Conservation (phyloP, 768 basidiomycete genomes). For the Podaxis sp. region DNA sequence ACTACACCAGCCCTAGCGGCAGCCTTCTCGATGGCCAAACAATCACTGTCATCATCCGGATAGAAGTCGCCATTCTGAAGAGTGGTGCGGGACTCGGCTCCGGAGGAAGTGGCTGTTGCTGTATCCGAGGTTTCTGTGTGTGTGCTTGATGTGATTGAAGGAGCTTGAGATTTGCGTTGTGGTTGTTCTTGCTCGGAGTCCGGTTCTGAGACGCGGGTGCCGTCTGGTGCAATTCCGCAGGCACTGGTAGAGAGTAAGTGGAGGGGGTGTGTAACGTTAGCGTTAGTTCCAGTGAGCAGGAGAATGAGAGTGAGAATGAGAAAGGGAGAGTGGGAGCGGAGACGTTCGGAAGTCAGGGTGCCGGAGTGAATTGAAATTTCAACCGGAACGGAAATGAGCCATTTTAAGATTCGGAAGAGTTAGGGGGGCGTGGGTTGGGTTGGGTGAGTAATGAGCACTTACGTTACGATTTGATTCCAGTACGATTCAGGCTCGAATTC, state of each 20-base stretch:
- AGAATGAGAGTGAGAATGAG: not conserved
- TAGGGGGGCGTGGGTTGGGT: not conserved
- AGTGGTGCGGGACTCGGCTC: not conserved
- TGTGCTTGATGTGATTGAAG: conserved; percentile 1
- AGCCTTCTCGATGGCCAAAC: not conserved
- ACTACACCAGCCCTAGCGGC: not conserved
- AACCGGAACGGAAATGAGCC: not conserved
- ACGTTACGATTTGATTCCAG: conserved; percentile 79
- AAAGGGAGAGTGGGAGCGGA: not conserved
- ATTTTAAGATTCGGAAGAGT: not conserved
- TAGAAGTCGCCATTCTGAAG: not conserved
- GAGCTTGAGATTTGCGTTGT: conserved; percentile 1
- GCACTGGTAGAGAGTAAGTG: conserved; percentile 32
- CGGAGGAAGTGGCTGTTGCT: not conserved
- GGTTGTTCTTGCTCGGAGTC: not conserved
- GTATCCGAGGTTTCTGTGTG: not conserved
- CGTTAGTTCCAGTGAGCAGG: not conserved
- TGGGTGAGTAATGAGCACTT: conserved; percentile 23
- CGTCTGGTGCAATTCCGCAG: conserved; percentile 57
- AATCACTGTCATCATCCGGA: not conserved
- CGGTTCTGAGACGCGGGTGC: conserved; percentile 36
- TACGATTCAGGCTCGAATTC: conserved; percentile 74
- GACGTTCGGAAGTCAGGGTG: not conserved
- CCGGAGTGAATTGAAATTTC: not conserved
- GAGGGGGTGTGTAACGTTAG: not conserved